Evolutionary conservation across 2,329 filamentous ascomycete species (phyloP).

Genomic region (Dendryphion nanum): DNA sequence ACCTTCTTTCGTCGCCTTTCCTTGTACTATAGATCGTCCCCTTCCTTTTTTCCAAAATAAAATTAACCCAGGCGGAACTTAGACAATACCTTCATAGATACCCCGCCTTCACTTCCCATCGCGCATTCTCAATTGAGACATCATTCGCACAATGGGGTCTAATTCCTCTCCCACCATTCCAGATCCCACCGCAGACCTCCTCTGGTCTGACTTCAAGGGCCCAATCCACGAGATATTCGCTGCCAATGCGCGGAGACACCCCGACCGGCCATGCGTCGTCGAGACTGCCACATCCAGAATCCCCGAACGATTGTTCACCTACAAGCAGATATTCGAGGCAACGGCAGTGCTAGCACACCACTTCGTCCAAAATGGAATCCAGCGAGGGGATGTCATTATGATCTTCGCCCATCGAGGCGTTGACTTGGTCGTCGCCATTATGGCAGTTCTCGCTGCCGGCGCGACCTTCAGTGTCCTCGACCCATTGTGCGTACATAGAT

Average conservation of each 20-base stretch:
- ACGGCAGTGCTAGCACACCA: slow-evolving; percentile 80
- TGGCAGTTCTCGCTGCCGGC: slow-evolving; percentile 66
- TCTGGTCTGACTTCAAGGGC: slow-evolving; percentile 65
- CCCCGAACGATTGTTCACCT: slow-evolving; percentile 70
- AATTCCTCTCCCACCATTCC: slow-evolving; percentile 44
- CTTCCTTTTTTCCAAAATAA: too few species aligned
- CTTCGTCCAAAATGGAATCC: slow-evolving; percentile 69
- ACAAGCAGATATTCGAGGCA: slow-evolving; percentile 81
- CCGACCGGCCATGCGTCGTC: slow-evolving; percentile 66
- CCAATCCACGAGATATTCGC: slow-evolving; percentile 71
- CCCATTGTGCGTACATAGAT: slow-evolving; percentile 58
- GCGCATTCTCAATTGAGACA: slow-evolving; percentile 20
- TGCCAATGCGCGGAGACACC: slow-evolving; percentile 64
- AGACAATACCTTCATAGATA: too few species aligned
- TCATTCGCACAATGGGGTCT: slow-evolving; percentile 28
- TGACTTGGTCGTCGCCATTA: slow-evolving; percentile 72
- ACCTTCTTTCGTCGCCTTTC: too few species aligned
- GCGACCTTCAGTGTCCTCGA: slow-evolving; percentile 68
- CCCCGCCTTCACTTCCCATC: too few species aligned
- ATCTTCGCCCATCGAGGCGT: slow-evolving; percentile 83
- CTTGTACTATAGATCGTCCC: too few species aligned
- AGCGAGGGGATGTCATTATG: slow-evolving; percentile 87
- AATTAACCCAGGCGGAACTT: too few species aligned
- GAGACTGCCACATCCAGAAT: slow-evolving; percentile 58
- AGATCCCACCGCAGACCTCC: slow-evolving; percentile 65